A percentile compares a stretch with the other conserved stretches of the same genome.
phyloP scores from a whole-genome alignment of 768 basidiomycete species.

The Pholiota molesta region DNA sequence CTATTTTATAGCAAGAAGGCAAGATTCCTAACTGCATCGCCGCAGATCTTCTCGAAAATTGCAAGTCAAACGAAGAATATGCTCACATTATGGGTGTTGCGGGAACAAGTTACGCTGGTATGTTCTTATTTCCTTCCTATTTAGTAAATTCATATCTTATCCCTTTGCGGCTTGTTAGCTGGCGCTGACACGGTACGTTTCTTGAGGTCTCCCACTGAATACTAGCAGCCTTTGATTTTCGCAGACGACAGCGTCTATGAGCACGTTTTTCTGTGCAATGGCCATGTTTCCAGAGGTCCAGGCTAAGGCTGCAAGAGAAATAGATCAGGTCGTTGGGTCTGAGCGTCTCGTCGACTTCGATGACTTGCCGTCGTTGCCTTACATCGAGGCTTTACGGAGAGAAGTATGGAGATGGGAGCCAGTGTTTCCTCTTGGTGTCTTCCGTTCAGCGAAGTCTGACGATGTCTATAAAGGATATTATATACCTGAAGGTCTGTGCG shows the following conservation, averaged over 20 bases:
- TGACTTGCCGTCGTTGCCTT: neutral
- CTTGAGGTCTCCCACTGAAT: neutral
- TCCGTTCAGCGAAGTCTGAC: neutral
- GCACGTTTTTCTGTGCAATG: slow-evolving; percentile 3
- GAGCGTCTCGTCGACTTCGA: neutral
- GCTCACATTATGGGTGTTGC: neutral
- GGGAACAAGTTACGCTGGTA: neutral
- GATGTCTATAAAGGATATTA: slow-evolving; percentile 5
- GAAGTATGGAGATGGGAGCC: neutral
- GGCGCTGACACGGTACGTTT: neutral
- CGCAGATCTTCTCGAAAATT: neutral
- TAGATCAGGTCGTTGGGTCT: neutral
- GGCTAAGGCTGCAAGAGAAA: neutral
- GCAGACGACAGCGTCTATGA: neutral
- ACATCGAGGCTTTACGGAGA: neutral
- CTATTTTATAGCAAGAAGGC: neutral
- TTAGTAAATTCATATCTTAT: neutral
- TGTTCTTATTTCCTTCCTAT: neutral
- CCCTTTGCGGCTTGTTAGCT: neutral
- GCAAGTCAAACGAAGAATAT: neutral
- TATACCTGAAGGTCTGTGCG: neutral
- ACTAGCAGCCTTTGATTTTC: neutral
- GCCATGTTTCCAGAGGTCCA: slow-evolving; percentile 1
- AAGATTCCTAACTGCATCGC: neutral
- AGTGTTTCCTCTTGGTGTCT: neutral